Evolutionary conservation across 2,329 filamentous ascomycete species (phyloP).

Genomic region (Trichoderma sp.): DNA sequence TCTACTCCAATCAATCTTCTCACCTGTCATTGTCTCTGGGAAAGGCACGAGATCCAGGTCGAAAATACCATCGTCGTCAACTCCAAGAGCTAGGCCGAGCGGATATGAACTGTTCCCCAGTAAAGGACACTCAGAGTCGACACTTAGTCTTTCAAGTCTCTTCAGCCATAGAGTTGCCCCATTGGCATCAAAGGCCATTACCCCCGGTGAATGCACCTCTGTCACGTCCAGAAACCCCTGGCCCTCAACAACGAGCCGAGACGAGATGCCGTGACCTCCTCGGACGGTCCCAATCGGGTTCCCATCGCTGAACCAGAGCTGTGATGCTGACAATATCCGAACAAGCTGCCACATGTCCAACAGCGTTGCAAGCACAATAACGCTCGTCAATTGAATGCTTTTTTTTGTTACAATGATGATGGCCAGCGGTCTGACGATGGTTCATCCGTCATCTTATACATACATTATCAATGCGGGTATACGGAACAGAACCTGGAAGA

Average conservation of each 20-base stretch:
- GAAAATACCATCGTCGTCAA: not conserved
- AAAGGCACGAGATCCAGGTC: not conserved
- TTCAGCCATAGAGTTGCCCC: conserved; percentile 22
- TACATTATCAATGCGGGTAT: not conserved
- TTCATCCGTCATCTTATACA: not conserved
- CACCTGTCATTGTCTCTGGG: conserved; percentile 6
- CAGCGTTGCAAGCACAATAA: not conserved
- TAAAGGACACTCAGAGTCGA: not conserved
- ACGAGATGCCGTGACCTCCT: conserved; percentile 20
- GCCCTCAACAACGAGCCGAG: conserved; percentile 20
- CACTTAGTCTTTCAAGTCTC: not conserved
- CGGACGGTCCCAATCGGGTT: not conserved
- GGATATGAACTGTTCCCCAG: conserved; percentile 1
- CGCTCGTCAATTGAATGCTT: not conserved
- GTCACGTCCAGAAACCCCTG: conserved; percentile 27
- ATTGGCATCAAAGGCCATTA: conserved; percentile 23
- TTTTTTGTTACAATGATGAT: not conserved
- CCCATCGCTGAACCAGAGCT: conserved; percentile 29
- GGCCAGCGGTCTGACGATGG: not conserved
- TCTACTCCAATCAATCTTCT: not conserved
- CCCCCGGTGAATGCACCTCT: conserved; percentile 13
- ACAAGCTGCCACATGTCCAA: conserved; percentile 27
- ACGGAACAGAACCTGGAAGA: not conserved
- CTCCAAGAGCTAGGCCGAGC: conserved; percentile 4
- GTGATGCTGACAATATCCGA: conserved; percentile 2